These are phyloP conservation scores for Ogataea trehaloabstinens DNA, from an alignment of 805 yeast species.

Conservation along the genomic window DNA sequence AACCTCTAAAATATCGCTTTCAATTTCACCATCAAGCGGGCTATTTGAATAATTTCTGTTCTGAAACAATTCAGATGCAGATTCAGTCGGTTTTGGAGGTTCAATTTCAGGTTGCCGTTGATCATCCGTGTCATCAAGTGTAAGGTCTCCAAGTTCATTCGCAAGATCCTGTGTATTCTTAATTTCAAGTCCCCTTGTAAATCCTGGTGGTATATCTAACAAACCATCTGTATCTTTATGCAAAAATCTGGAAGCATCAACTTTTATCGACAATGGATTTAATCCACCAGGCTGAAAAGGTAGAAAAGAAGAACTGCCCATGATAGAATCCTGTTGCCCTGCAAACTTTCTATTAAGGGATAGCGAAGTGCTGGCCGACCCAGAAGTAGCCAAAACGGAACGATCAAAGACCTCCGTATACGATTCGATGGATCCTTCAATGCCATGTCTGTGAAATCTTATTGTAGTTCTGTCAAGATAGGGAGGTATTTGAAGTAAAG, in stretches of 20 bases:
- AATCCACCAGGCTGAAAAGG: slow-evolving; percentile 95
- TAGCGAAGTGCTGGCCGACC: slow-evolving; percentile 66
- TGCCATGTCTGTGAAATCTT: slow-evolving; percentile 70
- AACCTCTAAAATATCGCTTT: slow-evolving; percentile 27
- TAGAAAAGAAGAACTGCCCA: slow-evolving; percentile 69
- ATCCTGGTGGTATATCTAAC: slow-evolving; percentile 80
- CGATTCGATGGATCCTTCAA: slow-evolving; percentile 64
- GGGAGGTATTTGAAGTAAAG: slow-evolving; percentile 57
- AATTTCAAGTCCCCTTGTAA: slow-evolving; percentile 63
- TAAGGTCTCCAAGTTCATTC: slow-evolving; percentile 14
- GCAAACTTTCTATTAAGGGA: slow-evolving; percentile 69
- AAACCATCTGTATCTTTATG: slow-evolving; percentile 75
- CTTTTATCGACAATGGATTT: slow-evolving; percentile 10
- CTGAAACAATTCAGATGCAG: not conserved
- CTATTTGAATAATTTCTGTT: too few relatives aligned
- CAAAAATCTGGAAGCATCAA: slow-evolving; percentile 39
- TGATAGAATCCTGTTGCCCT: slow-evolving; percentile 56
- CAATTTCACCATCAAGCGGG: slow-evolving; percentile 13
- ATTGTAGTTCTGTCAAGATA: slow-evolving; percentile 61
- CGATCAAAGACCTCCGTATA: slow-evolving; percentile 61
- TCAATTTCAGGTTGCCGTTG: slow-evolving; percentile 10
- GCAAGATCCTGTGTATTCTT: slow-evolving; percentile 6
- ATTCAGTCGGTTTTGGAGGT: slow-evolving; percentile 3
- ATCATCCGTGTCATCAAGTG: slow-evolving; percentile 6
- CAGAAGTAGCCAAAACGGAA: slow-evolving; percentile 37